phyloP scores from a whole-genome alignment of 306 rosid genomes.

The Dicorynia guianensis region DNA sequence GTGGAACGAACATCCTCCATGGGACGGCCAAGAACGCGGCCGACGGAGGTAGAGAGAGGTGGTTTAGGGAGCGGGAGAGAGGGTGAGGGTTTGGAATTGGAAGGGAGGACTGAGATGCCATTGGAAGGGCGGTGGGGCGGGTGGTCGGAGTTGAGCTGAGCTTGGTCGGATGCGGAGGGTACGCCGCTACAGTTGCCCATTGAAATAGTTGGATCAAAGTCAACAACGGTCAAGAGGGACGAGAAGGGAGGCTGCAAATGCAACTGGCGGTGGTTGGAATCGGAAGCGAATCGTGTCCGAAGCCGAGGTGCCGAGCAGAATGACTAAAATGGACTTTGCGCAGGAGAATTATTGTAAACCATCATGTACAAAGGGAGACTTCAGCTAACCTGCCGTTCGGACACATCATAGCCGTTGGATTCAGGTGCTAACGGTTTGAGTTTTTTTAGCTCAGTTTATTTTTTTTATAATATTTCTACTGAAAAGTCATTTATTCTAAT shows the following conservation, averaged over 20 bases:
- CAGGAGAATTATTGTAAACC: not conserved
- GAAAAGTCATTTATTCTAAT: no score
- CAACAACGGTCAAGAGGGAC: slow-evolving; percentile 42
- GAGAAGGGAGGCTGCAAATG: not conserved
- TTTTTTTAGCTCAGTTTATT: no score
- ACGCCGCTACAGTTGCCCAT: slow-evolving; percentile 73
- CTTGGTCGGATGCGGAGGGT: slow-evolving; percentile 41
- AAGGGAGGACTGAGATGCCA: slow-evolving; percentile 57
- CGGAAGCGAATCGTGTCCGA: not conserved
- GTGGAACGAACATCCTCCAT: slow-evolving; percentile 75
- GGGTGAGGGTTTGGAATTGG: slow-evolving; percentile 57
- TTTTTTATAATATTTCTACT: no score
- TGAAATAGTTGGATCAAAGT: slow-evolving; percentile 3
- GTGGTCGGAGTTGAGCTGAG: not conserved
- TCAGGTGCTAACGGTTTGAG: no score
- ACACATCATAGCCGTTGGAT: no score
- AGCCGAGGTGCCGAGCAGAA: slow-evolving; percentile 15
- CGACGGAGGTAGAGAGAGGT: slow-evolving; percentile 31
- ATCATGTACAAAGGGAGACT: no score
- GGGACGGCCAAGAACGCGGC: slow-evolving; percentile 88
- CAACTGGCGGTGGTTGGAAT: not conserved
- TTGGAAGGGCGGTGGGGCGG: slow-evolving; percentile 42
- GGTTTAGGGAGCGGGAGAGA: slow-evolving; percentile 11
- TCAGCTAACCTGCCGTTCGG: no score
- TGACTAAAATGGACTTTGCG: slow-evolving; percentile 28